Percentiles rank a stretch among this genome's conserved stretches.
These are phyloP conservation scores for Bifiguratus adelaidae DNA, from an alignment of 192 early-diverging fungal species.

Conservation along the genomic window DNA sequence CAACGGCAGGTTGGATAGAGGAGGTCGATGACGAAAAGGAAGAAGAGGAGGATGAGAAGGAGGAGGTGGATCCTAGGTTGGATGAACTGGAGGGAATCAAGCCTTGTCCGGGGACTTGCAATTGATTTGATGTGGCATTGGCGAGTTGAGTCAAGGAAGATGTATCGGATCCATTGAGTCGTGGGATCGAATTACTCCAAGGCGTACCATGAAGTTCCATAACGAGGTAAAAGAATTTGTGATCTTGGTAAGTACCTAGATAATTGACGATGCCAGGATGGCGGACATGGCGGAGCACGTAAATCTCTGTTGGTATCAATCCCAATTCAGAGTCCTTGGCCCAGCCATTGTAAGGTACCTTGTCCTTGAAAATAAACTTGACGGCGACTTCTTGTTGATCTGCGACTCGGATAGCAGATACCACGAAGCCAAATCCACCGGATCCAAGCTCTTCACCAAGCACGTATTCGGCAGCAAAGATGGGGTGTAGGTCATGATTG, in stretches of 20 bases:
- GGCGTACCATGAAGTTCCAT: constrained; percentile 59
- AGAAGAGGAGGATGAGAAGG: not conserved
- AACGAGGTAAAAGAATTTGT: constrained; percentile 42
- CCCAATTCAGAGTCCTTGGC: constrained; percentile 37
- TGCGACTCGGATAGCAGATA: constrained; percentile 37
- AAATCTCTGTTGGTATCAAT: constrained; percentile 50
- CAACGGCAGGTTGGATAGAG: no score
- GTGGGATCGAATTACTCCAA: constrained; percentile 29
- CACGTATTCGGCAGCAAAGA: constrained; percentile 31
- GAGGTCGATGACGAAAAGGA: not conserved
- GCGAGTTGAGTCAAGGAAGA: no score
- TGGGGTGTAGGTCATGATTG: constrained; percentile 27
- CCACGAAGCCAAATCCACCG: constrained; percentile 73
- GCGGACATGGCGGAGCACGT: constrained; percentile 42
- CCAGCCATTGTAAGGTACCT: constrained; percentile 42
- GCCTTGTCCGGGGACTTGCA: not conserved
- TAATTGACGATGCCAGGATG: constrained; percentile 44
- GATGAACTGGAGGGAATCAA: not conserved
- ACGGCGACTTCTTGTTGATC: constrained; percentile 49
- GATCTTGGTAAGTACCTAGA: constrained; percentile 41
- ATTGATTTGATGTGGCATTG: not conserved
- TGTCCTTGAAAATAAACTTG: constrained; percentile 50
- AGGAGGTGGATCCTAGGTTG: not conserved
- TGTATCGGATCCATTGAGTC: constrained; percentile 13
- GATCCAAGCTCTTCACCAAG: constrained; percentile 54